These are phyloP conservation scores for Geotrichum australiense DNA, from an alignment of 1,139 yeast species.

Conservation along the genomic window DNA sequence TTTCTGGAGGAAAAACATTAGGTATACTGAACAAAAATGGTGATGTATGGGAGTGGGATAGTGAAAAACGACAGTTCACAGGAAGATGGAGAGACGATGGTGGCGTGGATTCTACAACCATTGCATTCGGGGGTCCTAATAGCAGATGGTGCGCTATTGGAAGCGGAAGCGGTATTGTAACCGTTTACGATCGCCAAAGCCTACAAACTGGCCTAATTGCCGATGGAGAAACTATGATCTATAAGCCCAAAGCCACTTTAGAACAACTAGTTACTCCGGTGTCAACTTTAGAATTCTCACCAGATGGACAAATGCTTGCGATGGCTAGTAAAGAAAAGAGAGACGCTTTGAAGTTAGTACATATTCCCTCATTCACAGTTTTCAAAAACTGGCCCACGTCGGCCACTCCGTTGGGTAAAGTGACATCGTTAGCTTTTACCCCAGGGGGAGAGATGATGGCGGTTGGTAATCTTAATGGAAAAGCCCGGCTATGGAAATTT, in stretches of 20 bases:
- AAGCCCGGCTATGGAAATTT: conserved; percentile 81
- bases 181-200: conserved; percentile 60
- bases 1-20: conserved; percentile 44
- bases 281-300: conserved; percentile 64
- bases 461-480: conserved; percentile 86
- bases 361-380: conserved; percentile 79
- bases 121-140: conserved; percentile 70
- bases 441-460: conserved; percentile 80
- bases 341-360: conserved; percentile 82
- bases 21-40: conserved; percentile 72
- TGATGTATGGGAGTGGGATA: conserved; percentile 82
- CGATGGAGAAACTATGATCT: conserved; percentile 24
- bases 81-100: conserved; percentile 83
- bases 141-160: conserved; percentile 89
- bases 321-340: conserved; percentile 80
- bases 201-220: conserved; percentile 18
- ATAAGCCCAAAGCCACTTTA: conserved; percentile 43
- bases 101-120: conserved; percentile 73
- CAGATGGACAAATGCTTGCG: conserved; percentile 84
- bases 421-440: conserved; percentile 74
- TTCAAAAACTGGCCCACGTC: conserved; percentile 97
- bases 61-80: conserved; percentile 43
- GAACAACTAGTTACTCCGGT: conserved; percentile 81
- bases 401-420: conserved; percentile 91
- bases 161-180: conserved; percentile 81